Percentiles rank a stretch among this genome's conserved stretches.
These are phyloP conservation scores for Wickerhamiella bombiphila DNA, from an alignment of 805 yeast species.

Conservation along the genomic window DNA sequence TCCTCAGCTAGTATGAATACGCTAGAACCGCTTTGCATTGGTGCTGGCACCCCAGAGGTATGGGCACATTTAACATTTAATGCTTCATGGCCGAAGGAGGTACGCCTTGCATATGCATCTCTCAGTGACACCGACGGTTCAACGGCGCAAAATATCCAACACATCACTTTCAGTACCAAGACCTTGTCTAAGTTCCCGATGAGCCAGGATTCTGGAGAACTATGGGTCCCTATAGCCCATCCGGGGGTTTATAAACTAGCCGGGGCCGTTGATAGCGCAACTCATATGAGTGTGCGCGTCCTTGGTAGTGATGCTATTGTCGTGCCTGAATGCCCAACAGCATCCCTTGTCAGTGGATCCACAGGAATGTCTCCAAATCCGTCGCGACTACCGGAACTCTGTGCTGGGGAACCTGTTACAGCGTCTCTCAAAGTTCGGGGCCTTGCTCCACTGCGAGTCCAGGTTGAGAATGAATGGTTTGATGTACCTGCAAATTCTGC, in stretches of 20 bases:
- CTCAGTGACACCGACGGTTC: conserved; percentile 6
- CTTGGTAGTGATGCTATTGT: conserved; percentile 31
- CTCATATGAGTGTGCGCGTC: conserved; percentile 37
- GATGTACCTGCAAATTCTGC: conserved; percentile 6
- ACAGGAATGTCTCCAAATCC: not conserved
- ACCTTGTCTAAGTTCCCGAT: conserved; percentile 33
- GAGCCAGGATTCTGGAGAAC: conserved; percentile 9
- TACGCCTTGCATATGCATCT: conserved; percentile 37
- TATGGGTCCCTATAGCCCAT: conserved; percentile 47
- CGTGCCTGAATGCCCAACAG: conserved; percentile 68
- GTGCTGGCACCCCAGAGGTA: conserved; percentile 19
- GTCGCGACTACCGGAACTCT: conserved; percentile 25
- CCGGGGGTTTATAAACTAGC: conserved; percentile 69
- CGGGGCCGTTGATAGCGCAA: conserved; percentile 49
- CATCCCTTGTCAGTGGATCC: conserved; percentile 28
- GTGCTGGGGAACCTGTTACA: conserved; percentile 46
- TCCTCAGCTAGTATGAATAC: conserved; percentile 64
- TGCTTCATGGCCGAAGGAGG: conserved; percentile 49
- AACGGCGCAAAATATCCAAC: not conserved
- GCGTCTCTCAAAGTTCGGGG: conserved; percentile 48
- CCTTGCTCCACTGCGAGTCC: conserved; percentile 58
- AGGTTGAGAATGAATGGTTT: conserved; percentile 13
- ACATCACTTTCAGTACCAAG: conserved; percentile 38
- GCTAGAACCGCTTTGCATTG: conserved; percentile 44
- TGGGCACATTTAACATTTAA: conserved; percentile 65